These are phyloP conservation scores for Xylaria bambusicola DNA, from an alignment of 495 filamentous ascomycete genomes.

Conservation along the genomic window DNA sequence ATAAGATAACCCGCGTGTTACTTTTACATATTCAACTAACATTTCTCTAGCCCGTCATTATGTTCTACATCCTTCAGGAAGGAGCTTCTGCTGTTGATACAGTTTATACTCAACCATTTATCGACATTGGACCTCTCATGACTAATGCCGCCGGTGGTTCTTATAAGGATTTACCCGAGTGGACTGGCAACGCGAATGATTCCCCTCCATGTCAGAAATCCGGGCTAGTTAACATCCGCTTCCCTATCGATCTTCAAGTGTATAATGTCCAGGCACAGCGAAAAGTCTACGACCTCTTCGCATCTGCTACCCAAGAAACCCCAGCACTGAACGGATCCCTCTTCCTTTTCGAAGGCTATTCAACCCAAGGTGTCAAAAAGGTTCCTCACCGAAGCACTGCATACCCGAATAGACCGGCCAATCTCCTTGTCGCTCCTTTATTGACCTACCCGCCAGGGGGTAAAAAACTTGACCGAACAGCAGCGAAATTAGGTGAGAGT, in stretches of 20 bases:
- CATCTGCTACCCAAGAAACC: slow-evolving; percentile 26
- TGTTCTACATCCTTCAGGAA: slow-evolving; percentile 51
- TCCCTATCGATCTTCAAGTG: slow-evolving; percentile 48
- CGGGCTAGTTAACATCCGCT: slow-evolving; percentile 44
- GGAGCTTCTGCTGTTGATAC: slow-evolving; percentile 40
- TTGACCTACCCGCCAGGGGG: slow-evolving; percentile 40
- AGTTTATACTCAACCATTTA: slow-evolving; percentile 44
- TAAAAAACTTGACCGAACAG: slow-evolving; percentile 36
- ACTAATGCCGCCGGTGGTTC: slow-evolving; percentile 29
- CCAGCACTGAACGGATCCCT: slow-evolving; percentile 38
- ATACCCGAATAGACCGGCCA: slow-evolving; percentile 38
- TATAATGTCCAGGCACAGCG: slow-evolving; percentile 46
- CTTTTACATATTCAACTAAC: background rate
- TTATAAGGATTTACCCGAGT: slow-evolving; percentile 44
- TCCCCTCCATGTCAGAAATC: slow-evolving; percentile 43
- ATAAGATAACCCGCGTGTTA: slow-evolving; percentile 5
- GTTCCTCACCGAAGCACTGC: slow-evolving; percentile 38
- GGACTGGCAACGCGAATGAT: slow-evolving; percentile 37
- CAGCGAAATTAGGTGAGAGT: slow-evolving; percentile 39
- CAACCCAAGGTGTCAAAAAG: slow-evolving; percentile 46
- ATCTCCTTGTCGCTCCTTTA: slow-evolving; percentile 48
- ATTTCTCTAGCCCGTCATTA: slow-evolving; percentile 40
- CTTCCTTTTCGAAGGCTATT: slow-evolving; percentile 61
- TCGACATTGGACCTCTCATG: slow-evolving; percentile 40
- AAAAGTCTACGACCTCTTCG: slow-evolving; percentile 44